Conservation (phyloP, 106 monocot species). For the Gastrodia elata region DNA sequence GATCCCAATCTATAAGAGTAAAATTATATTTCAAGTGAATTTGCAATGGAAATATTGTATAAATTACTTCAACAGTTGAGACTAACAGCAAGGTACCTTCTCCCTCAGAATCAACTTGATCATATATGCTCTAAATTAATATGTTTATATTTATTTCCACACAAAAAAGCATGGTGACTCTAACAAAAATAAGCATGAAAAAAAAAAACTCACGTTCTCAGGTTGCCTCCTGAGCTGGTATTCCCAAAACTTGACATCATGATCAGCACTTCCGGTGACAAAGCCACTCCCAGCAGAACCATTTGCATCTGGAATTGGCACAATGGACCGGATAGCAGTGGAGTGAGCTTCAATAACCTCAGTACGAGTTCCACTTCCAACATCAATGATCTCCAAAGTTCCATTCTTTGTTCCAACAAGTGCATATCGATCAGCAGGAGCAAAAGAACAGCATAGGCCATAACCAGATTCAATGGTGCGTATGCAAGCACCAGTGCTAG, state of each 20-base stretch:
- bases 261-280: conserved; percentile 75
- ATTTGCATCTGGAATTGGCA: conserved; percentile 38
- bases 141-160: not conserved
- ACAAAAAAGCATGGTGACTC: no score
- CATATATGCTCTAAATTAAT: not conserved
- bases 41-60: not conserved
- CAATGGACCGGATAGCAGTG: conserved; percentile 54
- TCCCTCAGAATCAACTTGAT: not conserved
- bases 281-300: conserved; percentile 56
- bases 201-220: conserved; percentile 42
- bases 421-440: conserved; percentile 62
- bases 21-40: not conserved
- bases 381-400: conserved; percentile 73
- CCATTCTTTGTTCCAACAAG: conserved; percentile 88
- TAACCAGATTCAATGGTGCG: conserved; percentile 81
- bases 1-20: not conserved
- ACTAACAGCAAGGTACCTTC: not conserved
- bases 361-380: conserved; percentile 66
- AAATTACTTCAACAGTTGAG: not conserved
- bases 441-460: conserved; percentile 78
- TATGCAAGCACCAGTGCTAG: conserved; percentile 71
- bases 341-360: conserved; percentile 74
- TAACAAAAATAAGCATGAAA: not conserved
- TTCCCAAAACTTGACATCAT: conserved; percentile 94
- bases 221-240: conserved; percentile 51